Conservation (phyloP, 768 basidiomycete genomes). For the Paxillus ammoniavirescens region DNA sequence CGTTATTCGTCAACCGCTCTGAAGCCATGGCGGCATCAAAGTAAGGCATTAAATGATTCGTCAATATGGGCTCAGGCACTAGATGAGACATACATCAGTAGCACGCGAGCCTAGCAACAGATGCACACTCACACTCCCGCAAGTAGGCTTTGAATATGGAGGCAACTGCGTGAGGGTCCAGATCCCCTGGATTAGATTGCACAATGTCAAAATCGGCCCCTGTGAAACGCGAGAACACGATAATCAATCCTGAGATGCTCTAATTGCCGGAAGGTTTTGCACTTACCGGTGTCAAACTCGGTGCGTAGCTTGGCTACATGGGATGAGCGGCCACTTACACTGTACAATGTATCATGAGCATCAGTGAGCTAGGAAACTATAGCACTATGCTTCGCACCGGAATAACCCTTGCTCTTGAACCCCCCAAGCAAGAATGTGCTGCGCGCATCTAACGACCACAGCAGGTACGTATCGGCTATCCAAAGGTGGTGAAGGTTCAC, state of each 20-base stretch:
- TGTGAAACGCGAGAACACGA: conserved; percentile 24
- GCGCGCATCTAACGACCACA: conserved; percentile 76
- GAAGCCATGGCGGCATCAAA: conserved; percentile 77
- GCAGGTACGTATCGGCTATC: conserved; percentile 65
- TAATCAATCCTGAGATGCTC: conserved; percentile 5
- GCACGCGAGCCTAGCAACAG: not conserved
- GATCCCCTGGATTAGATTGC: conserved; percentile 75
- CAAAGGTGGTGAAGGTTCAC: conserved; percentile 29
- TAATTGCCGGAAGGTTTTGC: not conserved
- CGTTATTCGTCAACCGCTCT: conserved; percentile 40
- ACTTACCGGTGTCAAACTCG: conserved; percentile 79
- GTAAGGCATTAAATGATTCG: conserved; percentile 61
- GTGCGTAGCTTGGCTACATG: conserved; percentile 72
- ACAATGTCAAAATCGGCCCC: conserved; percentile 87
- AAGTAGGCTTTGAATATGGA: conserved; percentile 91
- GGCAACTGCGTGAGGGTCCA: conserved; percentile 94
- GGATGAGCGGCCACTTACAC: conserved; percentile 80
- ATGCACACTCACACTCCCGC: conserved; percentile 73
- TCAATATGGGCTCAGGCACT: conserved; percentile 90
- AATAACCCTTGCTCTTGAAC: conserved; percentile 85
- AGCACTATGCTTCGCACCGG: conserved; percentile 49
- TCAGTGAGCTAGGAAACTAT: not conserved
- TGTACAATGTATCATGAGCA: conserved; percentile 30
- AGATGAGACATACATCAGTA: conserved; percentile 8
- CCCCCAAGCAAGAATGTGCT: conserved; percentile 81